Base-by-base conservation (phyloP, 208 protist species). In the Leishmania braziliensis region DNA sequence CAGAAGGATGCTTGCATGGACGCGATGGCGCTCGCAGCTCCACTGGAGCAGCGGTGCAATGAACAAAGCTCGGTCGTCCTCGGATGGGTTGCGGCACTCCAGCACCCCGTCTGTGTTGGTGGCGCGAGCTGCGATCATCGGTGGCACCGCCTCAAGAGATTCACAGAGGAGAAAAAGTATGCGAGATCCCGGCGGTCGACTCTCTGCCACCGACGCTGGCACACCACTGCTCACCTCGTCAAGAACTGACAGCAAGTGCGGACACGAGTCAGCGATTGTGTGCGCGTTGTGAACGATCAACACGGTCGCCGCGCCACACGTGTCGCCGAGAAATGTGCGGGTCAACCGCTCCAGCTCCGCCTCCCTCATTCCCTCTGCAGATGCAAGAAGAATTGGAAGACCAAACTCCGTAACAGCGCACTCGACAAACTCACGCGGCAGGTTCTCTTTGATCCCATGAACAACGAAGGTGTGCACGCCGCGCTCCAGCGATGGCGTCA, bases 111-210 rank as follows among this genome's bases (percentile, higher is more conserved):
- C 86, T 46, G 84, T 77, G 84, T 95, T 95, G 20, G 84, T 86
- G 29, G 94, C 90, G 51, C 91, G 84, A 0, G 94, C 92, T 1
- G 94, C 88, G 23, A 97, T 88, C 58, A 84, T 84, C 18, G 94
- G 94, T 63, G 90, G 82, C 51, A 92, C 88, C 16, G 86, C 83
- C 53, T 97, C 94, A 48, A 93, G 69, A 50, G 88, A 81, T 82
- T 97, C 94, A 72, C 91, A 95, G 36, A 97, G 66, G 18, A 97
- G 85, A 75, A 95, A 84, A 0, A 95, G 65, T 0, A 93, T 56
- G 46, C 89, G 86, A 18, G 81, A 39, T 39, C 74, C 70, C 0
- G 26, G n/a, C 26, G 33, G 36, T 36, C 29, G 74, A 1, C 16
- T 18, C 48, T 23, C 54, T 29, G 6, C 43, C 3, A 62, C 51